These are phyloP conservation scores for Chaetomiaceae sp. DNA, from an alignment of 2,329 filamentous ascomycete species.

Conservation along the genomic window DNA sequence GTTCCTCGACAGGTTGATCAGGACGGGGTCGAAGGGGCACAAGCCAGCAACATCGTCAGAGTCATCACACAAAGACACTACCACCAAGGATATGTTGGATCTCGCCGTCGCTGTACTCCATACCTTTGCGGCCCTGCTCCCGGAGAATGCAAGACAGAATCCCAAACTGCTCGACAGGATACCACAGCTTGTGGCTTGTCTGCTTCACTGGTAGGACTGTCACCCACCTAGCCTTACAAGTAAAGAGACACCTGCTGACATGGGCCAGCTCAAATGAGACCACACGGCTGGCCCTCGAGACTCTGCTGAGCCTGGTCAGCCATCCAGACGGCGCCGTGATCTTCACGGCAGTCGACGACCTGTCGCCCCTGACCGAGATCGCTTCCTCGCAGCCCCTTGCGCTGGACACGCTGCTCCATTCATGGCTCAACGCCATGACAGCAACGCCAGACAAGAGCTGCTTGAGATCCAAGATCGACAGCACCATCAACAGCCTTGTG, in stretches of 20 bases:
- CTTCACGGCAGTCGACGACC: constrained; percentile 47
- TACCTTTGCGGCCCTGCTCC: constrained; percentile 56
- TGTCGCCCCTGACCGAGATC: constrained; percentile 53
- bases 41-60: constrained; percentile 22
- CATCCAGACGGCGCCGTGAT: constrained; percentile 45
- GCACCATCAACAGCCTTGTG: constrained; percentile 44
- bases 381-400: constrained; percentile 50
- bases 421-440: constrained; percentile 51
- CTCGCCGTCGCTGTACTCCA: constrained; percentile 60
- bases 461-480: constrained; percentile 41
- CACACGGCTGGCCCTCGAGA: constrained; percentile 50
- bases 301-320: constrained; percentile 53
- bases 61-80: constrained; percentile 38
- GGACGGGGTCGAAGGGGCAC: constrained; percentile 41
- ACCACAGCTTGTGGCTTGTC: constrained; percentile 47
- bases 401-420: constrained; percentile 51
- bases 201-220: constrained; percentile 49
- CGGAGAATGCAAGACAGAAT: constrained; percentile 42
- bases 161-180: constrained; percentile 49
- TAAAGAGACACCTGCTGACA: not conserved
- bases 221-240: not conserved
- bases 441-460: constrained; percentile 28
- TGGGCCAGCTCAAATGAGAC: constrained; percentile 47
- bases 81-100: constrained; percentile 58
- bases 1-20: constrained; percentile 61